These are phyloP conservation scores for Blastocystis sp. DNA, from an alignment of 352 stramenopile genomes.

Conservation along the genomic window DNA sequence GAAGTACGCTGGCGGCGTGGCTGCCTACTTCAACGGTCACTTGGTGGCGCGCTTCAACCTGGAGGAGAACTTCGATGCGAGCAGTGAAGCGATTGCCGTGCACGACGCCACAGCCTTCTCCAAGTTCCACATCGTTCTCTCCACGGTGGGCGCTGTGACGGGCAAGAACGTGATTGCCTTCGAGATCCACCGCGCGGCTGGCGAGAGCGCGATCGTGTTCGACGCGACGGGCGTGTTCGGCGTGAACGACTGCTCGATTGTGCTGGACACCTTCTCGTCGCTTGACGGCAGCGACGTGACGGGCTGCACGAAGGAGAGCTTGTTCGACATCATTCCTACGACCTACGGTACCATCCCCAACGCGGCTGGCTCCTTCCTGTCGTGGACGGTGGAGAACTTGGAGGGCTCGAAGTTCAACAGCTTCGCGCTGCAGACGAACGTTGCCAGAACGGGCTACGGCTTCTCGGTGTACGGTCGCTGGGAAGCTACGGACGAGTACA, in stretches of 20 bases:
- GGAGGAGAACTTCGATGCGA: constrained; percentile 16
- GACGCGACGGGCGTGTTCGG: constrained; percentile 39
- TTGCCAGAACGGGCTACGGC: background rate
- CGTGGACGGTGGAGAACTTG: constrained; percentile 39
- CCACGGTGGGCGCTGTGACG: constrained; percentile 1
- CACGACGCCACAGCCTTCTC: constrained; percentile 13
- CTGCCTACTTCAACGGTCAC: constrained; percentile 65
- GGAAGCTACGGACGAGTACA: background rate
- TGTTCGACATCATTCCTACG: too few relatives aligned
- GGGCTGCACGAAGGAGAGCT: too few relatives aligned
- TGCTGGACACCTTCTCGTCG: constrained; percentile 1
- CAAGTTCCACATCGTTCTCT: constrained; percentile 30
- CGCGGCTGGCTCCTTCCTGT: background rate
- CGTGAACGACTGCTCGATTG: constrained; percentile 35
- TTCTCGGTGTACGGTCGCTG: background rate
- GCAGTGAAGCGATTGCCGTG: background rate
- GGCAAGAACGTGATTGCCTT: constrained; percentile 30
- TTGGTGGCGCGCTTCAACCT: constrained; percentile 36
- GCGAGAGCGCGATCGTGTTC: constrained; percentile 8
- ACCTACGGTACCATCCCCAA: too few relatives aligned
- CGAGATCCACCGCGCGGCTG: constrained; percentile 30
- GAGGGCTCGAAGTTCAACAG: constrained; percentile 17
- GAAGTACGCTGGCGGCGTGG: background rate
- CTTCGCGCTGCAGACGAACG: background rate
- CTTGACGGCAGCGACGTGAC: background rate